Base-by-base conservation (phyloP, 2,329 filamentous ascomycete genomes). In the Talaromyces sp. region DNA sequence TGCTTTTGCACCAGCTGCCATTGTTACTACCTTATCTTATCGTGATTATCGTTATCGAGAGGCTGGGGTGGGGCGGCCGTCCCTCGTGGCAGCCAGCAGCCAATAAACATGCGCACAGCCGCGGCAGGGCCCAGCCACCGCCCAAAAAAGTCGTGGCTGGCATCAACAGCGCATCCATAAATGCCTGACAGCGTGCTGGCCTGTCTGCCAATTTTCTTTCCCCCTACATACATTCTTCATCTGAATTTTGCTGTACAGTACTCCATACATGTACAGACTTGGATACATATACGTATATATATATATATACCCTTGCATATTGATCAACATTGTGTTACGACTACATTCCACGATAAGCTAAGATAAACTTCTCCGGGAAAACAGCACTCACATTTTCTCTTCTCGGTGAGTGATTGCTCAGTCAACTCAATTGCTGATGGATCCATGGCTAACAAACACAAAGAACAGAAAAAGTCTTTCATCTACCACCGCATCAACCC, bases 301-400 rank as follows among this genome's bases (percentile, higher is more conserved):
- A 49, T 55, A 17, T 21, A 17, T 29, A 11, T 27, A 6, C 26
- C 53, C 54, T 53, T 31, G 26, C 31, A 58, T 24, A 52, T 41
- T 27, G 26, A n/a, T n/a, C 38, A 21, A 46, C n/a, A n/a, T 21
- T 13, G 24, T 32, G 31, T 24, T 21, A 35, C 38, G 32, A 17
- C 46, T 26, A 17, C 27, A 53, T 46, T 29, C 21, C 51, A 8
- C 55, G 59, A 61, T 61, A 61, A 58, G 59, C 59, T 61, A 55
- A 61, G 59, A 61, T 61, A 61, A 54, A 38, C 55, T 31, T 41
- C 43, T 50, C 27, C 31, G 46, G 29, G 27, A 29, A 49, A 31
- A 35, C n/a, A 29, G 7, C 26, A 17, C 13, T 10, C 4, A 32
- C n/a, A 17, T 50, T 13, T 13, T 51, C 6, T 54, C 26, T 35